A percentile compares a stretch with the other conserved stretches of the same genome.
Conservation (phyloP, 371 early-diverging fungal genomes). For the Rhizopus arrhizus region DNA sequence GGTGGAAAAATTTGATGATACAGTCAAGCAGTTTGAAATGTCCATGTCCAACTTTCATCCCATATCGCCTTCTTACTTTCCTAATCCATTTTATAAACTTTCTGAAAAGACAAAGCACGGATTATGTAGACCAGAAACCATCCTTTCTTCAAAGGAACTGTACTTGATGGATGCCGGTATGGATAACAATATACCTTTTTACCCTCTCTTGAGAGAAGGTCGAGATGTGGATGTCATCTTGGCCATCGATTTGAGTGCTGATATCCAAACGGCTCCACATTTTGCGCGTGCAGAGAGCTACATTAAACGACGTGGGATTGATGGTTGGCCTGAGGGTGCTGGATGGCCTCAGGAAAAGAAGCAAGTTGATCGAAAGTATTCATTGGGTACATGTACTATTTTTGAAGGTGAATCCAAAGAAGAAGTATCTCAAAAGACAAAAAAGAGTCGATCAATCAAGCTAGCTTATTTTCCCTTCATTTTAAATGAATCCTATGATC, state of each 20-base stretch:
- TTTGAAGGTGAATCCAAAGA: slow-evolving; percentile 24
- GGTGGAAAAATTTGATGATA: slow-evolving; percentile 37
- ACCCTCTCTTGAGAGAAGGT: slow-evolving; percentile 65
- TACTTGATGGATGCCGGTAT: slow-evolving; percentile 76
- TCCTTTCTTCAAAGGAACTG: slow-evolving; percentile 39
- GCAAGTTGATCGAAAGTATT: slow-evolving; percentile 26
- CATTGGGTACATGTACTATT: slow-evolving; percentile 45
- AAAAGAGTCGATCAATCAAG: slow-evolving; percentile 50
- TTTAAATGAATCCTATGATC: slow-evolving; percentile 52
- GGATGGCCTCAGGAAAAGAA: slow-evolving; percentile 43
- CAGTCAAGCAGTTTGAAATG: slow-evolving; percentile 46
- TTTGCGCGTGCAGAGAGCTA: slow-evolving; percentile 68
- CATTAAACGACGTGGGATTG: slow-evolving; percentile 53
- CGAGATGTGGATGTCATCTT: slow-evolving; percentile 71
- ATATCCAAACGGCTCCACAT: slow-evolving; percentile 67
- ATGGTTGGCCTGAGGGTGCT: slow-evolving; percentile 54
- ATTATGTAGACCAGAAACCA: slow-evolving; percentile 19
- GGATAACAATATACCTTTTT: slow-evolving; percentile 79
- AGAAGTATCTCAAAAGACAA: slow-evolving; percentile 1
- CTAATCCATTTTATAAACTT: slow-evolving; percentile 57
- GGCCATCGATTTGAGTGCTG: slow-evolving; percentile 71
- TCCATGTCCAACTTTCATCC: slow-evolving; percentile 57
- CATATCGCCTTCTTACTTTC: slow-evolving; percentile 58
- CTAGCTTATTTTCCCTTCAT: slow-evolving; percentile 67
- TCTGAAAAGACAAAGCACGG: slow-evolving; percentile 4